These are phyloP conservation scores for Venturia pyrina DNA, from an alignment of 2,329 filamentous ascomycete genomes.

Conservation along the genomic window DNA sequence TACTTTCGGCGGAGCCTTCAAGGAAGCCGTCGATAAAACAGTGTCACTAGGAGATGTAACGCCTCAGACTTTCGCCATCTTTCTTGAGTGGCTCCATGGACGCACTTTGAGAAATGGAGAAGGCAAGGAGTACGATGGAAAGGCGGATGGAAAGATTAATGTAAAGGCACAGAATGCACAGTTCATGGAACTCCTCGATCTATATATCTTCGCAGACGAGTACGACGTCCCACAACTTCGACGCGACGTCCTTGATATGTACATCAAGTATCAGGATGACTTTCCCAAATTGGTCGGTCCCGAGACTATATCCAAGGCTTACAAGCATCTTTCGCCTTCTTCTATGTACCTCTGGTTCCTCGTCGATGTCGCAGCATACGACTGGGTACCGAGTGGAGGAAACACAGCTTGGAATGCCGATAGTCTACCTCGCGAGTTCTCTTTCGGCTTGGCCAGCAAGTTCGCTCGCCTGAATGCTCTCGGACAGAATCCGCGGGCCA, in stretches of 20 bases:
- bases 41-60: background rate
- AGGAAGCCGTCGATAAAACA: too few relatives aligned
- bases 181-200: background rate
- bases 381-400: background rate
- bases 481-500: too few relatives aligned
- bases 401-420: too few relatives aligned
- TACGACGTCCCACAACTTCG: background rate
- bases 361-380: background rate
- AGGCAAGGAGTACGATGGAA: background rate
- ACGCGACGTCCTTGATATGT: background rate
- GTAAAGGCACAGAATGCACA: background rate
- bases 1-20: too few relatives aligned
- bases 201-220: background rate
- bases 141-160: background rate
- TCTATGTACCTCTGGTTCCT: background rate
- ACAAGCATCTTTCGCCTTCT: background rate
- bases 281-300: background rate
- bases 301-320: background rate
- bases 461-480: too few relatives aligned
- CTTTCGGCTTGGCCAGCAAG: too few relatives aligned
- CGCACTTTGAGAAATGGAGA: background rate
- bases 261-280: background rate
- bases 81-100: background rate
- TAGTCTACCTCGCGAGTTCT: too few relatives aligned
- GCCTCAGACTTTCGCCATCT: background rate